Percentiles rank a stretch among this genome's conserved stretches.
These are phyloP conservation scores for Fusarium sp. DNA, from an alignment of 2,329 filamentous ascomycete species.

Conservation along the genomic window DNA sequence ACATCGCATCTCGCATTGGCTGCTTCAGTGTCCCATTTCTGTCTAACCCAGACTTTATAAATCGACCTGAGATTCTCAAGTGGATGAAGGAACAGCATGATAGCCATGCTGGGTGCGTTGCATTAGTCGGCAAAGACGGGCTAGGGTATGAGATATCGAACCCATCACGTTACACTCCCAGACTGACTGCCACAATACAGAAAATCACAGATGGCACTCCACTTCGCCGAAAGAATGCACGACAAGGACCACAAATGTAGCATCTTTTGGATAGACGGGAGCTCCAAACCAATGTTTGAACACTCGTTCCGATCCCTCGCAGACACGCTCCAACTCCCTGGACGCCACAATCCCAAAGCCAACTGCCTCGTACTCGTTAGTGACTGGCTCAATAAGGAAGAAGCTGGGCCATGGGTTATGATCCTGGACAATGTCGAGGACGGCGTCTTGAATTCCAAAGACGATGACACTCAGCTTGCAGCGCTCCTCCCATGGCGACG, in stretches of 20 bases:
- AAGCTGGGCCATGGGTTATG: slow-evolving; percentile 35
- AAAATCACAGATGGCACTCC: slow-evolving; percentile 49
- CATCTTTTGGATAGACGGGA: slow-evolving; percentile 55
- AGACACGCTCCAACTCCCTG: slow-evolving; percentile 44
- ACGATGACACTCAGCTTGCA: slow-evolving; percentile 1
- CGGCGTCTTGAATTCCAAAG: background rate
- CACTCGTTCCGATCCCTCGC: slow-evolving; percentile 51
- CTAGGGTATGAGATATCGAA: background rate
- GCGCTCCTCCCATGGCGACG: slow-evolving; percentile 26
- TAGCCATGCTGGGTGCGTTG: background rate
- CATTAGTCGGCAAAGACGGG: background rate
- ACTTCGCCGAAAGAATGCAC: slow-evolving; percentile 49
- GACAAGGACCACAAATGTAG: slow-evolving; percentile 43
- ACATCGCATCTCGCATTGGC: background rate
- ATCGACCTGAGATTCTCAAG: background rate
- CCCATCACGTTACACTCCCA: background rate
- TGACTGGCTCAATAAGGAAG: slow-evolving; percentile 43
- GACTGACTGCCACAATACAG: slow-evolving; percentile 12
- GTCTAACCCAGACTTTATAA: background rate
- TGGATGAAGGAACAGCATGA: background rate
- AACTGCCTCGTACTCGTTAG: slow-evolving; percentile 49
- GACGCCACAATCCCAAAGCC: slow-evolving; percentile 44
- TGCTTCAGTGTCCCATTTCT: background rate
- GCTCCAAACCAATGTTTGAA: slow-evolving; percentile 49
- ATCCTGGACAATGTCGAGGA: slow-evolving; percentile 40